Evolutionary conservation across 2,329 filamentous ascomycete species (phyloP).

Genomic region (Ophiostoma angusticollis): DNA sequence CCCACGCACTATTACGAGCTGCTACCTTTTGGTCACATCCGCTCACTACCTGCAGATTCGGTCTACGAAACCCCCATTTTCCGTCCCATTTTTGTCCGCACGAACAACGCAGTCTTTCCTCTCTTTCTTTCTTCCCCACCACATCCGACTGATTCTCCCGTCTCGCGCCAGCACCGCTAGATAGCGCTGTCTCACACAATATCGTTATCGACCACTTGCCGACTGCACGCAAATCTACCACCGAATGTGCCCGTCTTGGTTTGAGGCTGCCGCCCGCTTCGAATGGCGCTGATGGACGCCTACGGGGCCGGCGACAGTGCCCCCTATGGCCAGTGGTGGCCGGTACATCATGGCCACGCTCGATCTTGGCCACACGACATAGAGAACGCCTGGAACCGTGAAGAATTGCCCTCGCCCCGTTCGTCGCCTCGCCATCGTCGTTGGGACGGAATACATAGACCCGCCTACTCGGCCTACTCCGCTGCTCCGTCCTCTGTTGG

Average conservation of each 20-base stretch:
- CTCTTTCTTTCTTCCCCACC: not conserved
- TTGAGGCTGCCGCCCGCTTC: constrained; percentile 18
- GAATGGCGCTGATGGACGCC: constrained; percentile 22
- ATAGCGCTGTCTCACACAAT: not conserved
- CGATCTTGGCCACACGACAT: constrained; percentile 13
- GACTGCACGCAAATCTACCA: no score
- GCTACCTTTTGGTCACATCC: no score
- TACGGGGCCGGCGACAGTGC: constrained; percentile 16
- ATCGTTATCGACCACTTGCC: no score
- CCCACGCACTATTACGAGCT: constrained; percentile 14
- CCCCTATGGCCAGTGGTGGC: constrained; percentile 16
- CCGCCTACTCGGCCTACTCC: constrained; percentile 14
- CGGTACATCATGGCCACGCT: constrained; percentile 14
- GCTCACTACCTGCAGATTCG: constrained; percentile 7
- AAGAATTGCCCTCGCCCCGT: constrained; percentile 15
- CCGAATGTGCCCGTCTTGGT: constrained; percentile 13
- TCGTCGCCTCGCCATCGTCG: constrained; percentile 20
- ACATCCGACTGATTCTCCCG: not conserved
- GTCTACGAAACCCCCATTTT: no score
- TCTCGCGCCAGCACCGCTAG: not conserved
- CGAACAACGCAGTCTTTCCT: no score
- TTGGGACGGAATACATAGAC: constrained; percentile 18
- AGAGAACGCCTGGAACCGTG: constrained; percentile 20
- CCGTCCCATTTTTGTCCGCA: no score
- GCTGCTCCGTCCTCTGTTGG: constrained; percentile 7